phyloP scores from a whole-genome alignment of 495 filamentous ascomycete genomes.

The Trichocladium uniseriatum region DNA sequence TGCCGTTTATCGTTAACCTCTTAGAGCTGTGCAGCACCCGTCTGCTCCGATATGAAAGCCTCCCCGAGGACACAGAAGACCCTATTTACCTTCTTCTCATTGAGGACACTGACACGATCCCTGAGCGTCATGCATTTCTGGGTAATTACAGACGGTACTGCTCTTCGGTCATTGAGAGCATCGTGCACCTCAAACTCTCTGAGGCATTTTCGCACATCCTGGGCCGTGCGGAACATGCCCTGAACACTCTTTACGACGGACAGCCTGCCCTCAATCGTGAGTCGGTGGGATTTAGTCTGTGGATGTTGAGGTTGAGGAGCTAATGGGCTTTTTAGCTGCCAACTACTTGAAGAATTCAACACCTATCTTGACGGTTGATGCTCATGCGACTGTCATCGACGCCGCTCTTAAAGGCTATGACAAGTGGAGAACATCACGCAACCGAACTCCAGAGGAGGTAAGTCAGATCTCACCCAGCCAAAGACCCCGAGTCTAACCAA shows the following conservation, averaged over 20 bases:
- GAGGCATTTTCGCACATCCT: constrained; percentile 86
- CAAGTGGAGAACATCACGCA: constrained; percentile 57
- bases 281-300: constrained; percentile 14
- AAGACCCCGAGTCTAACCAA: constrained; percentile 1
- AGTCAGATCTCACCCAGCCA: constrained; percentile 21
- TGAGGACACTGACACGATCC: constrained; percentile 90
- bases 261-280: constrained; percentile 59
- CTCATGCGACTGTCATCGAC: constrained; percentile 82
- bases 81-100: constrained; percentile 70
- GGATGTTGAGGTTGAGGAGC: neutral
- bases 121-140: constrained; percentile 92
- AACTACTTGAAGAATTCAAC: constrained; percentile 74
- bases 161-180: constrained; percentile 69
- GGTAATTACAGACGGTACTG: constrained; percentile 93
- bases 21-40: constrained; percentile 70
- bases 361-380: constrained; percentile 70
- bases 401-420: constrained; percentile 84
- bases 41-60: constrained; percentile 72
- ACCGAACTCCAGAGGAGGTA: constrained; percentile 47
- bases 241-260: constrained; percentile 66
- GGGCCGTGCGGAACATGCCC: constrained; percentile 57
- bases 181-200: constrained; percentile 66
- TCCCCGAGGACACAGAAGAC: constrained; percentile 72
- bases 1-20: constrained; percentile 60
- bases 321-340: constrained; percentile 44